phyloP scores from a whole-genome alignment of 345 rosid species.

The Gossypium stocksii region DNA sequence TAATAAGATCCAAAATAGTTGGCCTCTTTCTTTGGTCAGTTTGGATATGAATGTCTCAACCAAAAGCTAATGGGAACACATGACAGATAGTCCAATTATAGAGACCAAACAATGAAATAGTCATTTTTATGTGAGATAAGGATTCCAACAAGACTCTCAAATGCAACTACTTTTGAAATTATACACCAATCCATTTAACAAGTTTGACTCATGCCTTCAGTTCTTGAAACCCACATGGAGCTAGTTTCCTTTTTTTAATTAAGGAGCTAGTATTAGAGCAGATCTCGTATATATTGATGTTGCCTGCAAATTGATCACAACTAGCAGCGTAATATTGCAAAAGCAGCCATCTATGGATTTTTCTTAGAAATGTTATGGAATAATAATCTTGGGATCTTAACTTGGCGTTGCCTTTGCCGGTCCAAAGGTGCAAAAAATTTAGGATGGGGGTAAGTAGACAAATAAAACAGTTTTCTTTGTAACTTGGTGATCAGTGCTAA shows the following conservation, averaged over 20 bases:
- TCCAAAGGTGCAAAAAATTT: background rate
- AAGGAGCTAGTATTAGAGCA: background rate
- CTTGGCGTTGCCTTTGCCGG: background rate
- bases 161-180: constrained; percentile 1
- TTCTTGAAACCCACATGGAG: constrained; percentile 17
- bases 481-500: background rate
- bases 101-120: constrained; percentile 13
- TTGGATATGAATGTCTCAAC: background rate
- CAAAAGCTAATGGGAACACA: constrained; percentile 5
- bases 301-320: background rate
- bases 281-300: background rate
- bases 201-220: constrained; percentile 18
- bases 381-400: background rate
- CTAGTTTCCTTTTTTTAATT: background rate
- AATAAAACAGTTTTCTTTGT: background rate
- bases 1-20: background rate
- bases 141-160: constrained; percentile 1
- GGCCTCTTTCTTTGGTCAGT: background rate
- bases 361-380: too few relatives aligned
- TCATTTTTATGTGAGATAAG: constrained; percentile 9
- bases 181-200: constrained; percentile 6
- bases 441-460: background rate
- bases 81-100: constrained; percentile 11
- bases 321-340: background rate
- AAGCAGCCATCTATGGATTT: too few relatives aligned